Base-by-base conservation (phyloP, 208 protist genomes). In the Trypanosoma avium region DNA sequence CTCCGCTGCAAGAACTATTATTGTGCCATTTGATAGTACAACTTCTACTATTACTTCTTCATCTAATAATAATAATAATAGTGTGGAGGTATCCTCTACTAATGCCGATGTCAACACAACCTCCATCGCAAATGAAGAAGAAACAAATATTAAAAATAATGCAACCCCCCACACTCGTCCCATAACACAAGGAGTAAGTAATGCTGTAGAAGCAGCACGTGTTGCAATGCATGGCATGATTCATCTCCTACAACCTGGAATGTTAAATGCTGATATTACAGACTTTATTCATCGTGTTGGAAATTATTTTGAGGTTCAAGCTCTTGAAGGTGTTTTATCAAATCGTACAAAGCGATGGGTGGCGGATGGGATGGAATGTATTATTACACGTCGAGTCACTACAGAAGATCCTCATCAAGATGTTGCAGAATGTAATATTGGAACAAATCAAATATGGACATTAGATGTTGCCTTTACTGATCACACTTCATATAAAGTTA, bases 301-400 rank as follows among this genome's bases (percentile, higher is more conserved):
- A 17, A 74, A 84, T 4, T 61, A 82, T 52, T 99, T 90, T 78
- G 67, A 80, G 12, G 95, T 97, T 26, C 89, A 97, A 61, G 76
- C 92, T 1, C 77, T 99, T 2, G 94, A 99, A 59, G 98, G 98
- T 36, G 98, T 99, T 12, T 75, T 99, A 24, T 99, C 97, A 26
- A 98, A 99, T 77, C 88, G 98, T 61, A 86, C 97, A 19, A 98
- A 98, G 77, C 90, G 97, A 59, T 99, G 95, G 85, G 89, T 98
- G 46, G 96, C 98, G 22, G 98, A 99, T 70, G 97, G 97, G 47
- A 90, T 97, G 29, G 98, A 99, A 58, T 89, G 93, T 55, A 98
- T 98, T 69, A 93, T 98, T 40, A 85, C 67, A 53, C 95, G 96
- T 26, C 85, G 89, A 19, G 78, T 95, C 8, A 78, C 75, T 24